phyloP scores from a whole-genome alignment of 768 basidiomycete species.

The Tremella yokohamensis region DNA sequence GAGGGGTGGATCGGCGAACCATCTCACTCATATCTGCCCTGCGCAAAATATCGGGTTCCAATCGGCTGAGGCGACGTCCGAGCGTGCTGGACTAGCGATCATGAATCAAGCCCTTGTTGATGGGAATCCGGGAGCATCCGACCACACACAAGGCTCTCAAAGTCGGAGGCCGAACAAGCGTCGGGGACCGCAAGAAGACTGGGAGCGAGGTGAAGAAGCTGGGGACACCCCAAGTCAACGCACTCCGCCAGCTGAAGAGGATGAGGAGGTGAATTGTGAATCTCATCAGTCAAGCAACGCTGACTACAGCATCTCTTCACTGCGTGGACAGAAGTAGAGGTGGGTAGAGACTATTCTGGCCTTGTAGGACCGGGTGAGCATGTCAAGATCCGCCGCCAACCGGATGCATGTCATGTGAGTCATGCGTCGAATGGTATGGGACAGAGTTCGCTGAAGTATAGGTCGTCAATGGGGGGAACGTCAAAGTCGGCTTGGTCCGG shows the following conservation, averaged over 20 bases:
- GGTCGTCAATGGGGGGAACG: constrained; percentile 69
- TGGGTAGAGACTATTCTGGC: constrained; percentile 78
- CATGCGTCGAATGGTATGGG: constrained; percentile 8
- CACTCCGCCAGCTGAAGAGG: background rate
- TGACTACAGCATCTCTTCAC: constrained; percentile 59
- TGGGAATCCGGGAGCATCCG: too few species aligned
- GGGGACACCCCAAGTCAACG: background rate
- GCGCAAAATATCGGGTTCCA: too few species aligned
- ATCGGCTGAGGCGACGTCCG: too few species aligned
- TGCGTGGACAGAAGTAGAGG: constrained; percentile 65
- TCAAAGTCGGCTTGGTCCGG: constrained; percentile 79
- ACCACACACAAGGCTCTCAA: too few species aligned
- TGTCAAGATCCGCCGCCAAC: constrained; percentile 39
- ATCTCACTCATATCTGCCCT: too few species aligned
- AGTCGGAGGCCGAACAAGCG: too few species aligned
- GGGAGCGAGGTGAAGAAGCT: background rate
- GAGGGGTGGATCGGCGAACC: too few species aligned
- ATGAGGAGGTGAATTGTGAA: background rate
- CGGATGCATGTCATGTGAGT: constrained; percentile 56
- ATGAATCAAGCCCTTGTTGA: too few species aligned
- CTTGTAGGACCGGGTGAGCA: constrained; percentile 76
- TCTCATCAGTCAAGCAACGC: background rate
- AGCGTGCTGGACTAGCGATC: too few species aligned
- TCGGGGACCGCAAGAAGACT: background rate
- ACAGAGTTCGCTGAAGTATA: constrained; percentile 49